A percentile compares a stretch with the other conserved stretches of the same genome.
Evolutionary conservation across 768 basidiomycete species (phyloP).

Genomic region (Auriscalpium vulgare): DNA sequence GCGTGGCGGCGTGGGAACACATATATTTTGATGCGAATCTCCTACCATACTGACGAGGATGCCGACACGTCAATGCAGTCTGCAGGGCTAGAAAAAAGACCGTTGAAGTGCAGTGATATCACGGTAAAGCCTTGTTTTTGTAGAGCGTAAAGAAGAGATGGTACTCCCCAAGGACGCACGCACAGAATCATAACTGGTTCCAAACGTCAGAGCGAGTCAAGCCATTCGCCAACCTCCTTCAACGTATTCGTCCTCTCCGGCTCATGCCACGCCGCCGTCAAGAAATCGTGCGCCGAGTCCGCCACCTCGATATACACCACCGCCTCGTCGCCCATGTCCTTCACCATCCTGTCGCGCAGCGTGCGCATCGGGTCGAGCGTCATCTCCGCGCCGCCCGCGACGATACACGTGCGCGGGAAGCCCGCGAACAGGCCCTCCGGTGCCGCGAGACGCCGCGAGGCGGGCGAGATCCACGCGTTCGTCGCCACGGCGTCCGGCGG

Average conservation of each 20-base stretch:
- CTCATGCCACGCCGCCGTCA: constrained; percentile 16
- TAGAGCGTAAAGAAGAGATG: too few species aligned
- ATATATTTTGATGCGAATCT: too few species aligned
- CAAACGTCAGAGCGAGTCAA: too few species aligned
- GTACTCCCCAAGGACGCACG: too few species aligned
- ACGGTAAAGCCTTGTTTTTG: too few species aligned
- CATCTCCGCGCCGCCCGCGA: constrained; percentile 24
- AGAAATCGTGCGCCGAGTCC: constrained; percentile 24
- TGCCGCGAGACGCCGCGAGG: constrained; percentile 4
- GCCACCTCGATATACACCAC: constrained; percentile 21
- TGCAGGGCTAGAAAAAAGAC: too few species aligned
- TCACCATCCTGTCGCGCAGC: constrained; percentile 18
- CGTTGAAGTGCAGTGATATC: too few species aligned
- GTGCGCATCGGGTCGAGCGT: constrained; percentile 29
- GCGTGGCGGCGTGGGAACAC: too few species aligned
- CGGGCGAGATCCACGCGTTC: constrained; percentile 13
- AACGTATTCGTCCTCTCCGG: constrained; percentile 20
- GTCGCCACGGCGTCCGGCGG: not conserved
- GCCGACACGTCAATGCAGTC: too few species aligned
- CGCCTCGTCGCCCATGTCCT: constrained; percentile 26
- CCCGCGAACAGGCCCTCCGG: constrained; percentile 17
- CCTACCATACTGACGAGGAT: too few species aligned
- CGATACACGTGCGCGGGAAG: constrained; percentile 27
- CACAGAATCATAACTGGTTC: too few species aligned
- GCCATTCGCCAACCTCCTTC: constrained; percentile 12